These are phyloP conservation scores for Nakaseomyces nivariensis DNA, from an alignment of 1,139 yeast genomes.

Conservation along the genomic window DNA sequence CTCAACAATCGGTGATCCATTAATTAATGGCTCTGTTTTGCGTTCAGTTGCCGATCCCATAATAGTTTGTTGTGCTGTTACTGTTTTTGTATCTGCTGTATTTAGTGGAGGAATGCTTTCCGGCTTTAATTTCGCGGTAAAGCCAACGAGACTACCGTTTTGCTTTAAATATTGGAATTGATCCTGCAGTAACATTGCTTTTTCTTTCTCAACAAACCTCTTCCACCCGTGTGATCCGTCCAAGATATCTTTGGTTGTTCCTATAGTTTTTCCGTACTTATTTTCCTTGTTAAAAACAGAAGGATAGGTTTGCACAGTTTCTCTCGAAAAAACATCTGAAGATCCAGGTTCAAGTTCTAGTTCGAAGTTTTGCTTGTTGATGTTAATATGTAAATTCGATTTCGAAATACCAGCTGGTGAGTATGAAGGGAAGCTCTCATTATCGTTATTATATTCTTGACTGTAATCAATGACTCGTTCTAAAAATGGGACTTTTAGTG, in stretches of 20 bases:
- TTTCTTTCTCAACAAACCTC: conserved; percentile 10
- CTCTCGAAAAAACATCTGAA: conserved; percentile 67
- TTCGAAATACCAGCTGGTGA: conserved; percentile 56
- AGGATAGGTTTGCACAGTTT: conserved; percentile 29
- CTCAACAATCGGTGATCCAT: not conserved
- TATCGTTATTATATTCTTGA: conserved; percentile 28
- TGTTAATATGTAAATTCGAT: conserved; percentile 70
- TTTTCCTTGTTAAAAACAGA: conserved; percentile 21
- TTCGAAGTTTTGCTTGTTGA: conserved; percentile 70
- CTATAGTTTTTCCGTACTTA: conserved; percentile 17
- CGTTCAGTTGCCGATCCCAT: conserved; percentile 9
- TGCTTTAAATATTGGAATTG: conserved; percentile 7
- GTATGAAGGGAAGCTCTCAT: conserved; percentile 11
- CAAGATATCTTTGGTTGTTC: conserved; percentile 12
- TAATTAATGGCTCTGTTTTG: not conserved
- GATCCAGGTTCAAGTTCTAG: conserved; percentile 77
- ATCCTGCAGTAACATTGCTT: not conserved
- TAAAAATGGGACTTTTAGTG: conserved; percentile 62
- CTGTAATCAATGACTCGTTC: conserved; percentile 50
- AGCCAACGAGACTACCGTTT: conserved; percentile 11
- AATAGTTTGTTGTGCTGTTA: not conserved
- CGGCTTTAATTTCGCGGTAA: not conserved
- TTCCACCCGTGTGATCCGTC: conserved; percentile 21
- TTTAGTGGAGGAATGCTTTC: conserved; percentile 7
- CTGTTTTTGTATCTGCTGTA: conserved; percentile 10